phyloP scores from a whole-genome alignment of 1,284 basidiomycete genomes.

The Heterobasidion occidentale region DNA sequence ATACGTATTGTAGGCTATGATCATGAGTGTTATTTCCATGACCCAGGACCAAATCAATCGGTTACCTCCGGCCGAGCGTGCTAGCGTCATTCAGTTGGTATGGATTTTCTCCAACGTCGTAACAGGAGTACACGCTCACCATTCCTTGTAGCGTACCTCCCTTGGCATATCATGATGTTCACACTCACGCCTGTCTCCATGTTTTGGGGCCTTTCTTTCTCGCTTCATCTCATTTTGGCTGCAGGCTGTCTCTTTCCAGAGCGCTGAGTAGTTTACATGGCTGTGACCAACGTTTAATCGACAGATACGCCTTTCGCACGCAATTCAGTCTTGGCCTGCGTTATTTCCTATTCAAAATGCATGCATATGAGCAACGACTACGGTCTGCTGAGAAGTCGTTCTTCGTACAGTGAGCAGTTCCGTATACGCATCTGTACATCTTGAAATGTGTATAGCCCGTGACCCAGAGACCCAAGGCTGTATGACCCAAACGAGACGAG shows the following conservation, averaged over 20 bases:
- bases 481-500: conserved; percentile 43
- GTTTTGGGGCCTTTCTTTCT: not conserved
- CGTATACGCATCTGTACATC: conserved; percentile 44
- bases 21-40: conserved; percentile 62
- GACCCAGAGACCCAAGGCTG: conserved; percentile 38
- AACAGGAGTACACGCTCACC: not conserved
- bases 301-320: conserved; percentile 40
- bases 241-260: not conserved
- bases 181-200: not conserved
- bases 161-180: conserved; percentile 7
- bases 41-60: conserved; percentile 60
- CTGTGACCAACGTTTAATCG: conserved; percentile 22
- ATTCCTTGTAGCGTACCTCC: conserved; percentile 7
- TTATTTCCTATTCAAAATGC: conserved; percentile 30
- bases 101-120: conserved; percentile 16
- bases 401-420: conserved; percentile 33
- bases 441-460: conserved; percentile 38
- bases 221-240: not conserved
- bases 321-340: conserved; percentile 41
- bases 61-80: conserved; percentile 51
- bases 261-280: not conserved
- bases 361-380: not conserved
- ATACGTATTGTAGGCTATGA: conserved; percentile 38
- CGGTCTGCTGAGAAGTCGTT: not conserved
- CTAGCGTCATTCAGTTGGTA: conserved; percentile 63